Evolutionary conservation across 2,329 filamentous ascomycete genomes (phyloP).

Genomic region (Curvularia sp.): DNA sequence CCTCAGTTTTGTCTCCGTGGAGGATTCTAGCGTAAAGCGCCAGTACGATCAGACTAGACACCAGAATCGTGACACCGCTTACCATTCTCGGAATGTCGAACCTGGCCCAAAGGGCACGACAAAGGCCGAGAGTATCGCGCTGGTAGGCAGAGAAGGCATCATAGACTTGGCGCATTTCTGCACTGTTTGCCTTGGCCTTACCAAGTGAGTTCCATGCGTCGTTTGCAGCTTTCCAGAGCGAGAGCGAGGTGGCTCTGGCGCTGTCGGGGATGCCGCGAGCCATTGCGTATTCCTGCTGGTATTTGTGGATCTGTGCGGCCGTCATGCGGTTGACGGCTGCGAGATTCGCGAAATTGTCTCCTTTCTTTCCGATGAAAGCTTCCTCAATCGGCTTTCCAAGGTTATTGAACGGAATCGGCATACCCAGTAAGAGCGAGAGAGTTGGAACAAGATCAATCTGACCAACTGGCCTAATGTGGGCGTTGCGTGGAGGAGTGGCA

Average conservation of each 20-base stretch:
- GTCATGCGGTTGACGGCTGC: conserved; percentile 78
- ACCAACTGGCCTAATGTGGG: conserved; percentile 75
- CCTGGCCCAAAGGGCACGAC: conserved; percentile 85
- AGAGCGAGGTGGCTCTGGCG: conserved; percentile 61
- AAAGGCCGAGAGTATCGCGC: conserved; percentile 76
- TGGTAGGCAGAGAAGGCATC: conserved; percentile 76
- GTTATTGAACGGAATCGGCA: conserved; percentile 96
- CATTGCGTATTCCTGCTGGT: conserved; percentile 81
- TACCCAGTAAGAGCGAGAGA: conserved; percentile 81
- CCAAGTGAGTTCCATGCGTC: conserved; percentile 58
- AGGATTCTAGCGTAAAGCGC: conserved; percentile 73
- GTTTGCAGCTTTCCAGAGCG: conserved; percentile 67
- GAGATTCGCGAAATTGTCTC: conserved; percentile 77
- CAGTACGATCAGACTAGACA: conserved; percentile 71
- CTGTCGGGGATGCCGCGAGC: conserved; percentile 72
- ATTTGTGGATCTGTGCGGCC: conserved; percentile 85
- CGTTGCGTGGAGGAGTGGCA: conserved; percentile 67
- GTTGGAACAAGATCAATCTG: conserved; percentile 98
- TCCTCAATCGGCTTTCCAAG: conserved; percentile 92
- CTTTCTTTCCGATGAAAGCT: conserved; percentile 77
- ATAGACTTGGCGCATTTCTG: conserved; percentile 55
- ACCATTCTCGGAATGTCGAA: conserved; percentile 90
- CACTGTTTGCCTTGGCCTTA: conserved; percentile 41
- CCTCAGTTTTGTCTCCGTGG: conserved; percentile 59
- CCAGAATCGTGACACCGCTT: conserved; percentile 75